Evolutionary conservation across 179 eudicot genomes (phyloP), one percentile per base, ranked within the genome.

Genomic region (Heliamphora pulchella): DNA sequence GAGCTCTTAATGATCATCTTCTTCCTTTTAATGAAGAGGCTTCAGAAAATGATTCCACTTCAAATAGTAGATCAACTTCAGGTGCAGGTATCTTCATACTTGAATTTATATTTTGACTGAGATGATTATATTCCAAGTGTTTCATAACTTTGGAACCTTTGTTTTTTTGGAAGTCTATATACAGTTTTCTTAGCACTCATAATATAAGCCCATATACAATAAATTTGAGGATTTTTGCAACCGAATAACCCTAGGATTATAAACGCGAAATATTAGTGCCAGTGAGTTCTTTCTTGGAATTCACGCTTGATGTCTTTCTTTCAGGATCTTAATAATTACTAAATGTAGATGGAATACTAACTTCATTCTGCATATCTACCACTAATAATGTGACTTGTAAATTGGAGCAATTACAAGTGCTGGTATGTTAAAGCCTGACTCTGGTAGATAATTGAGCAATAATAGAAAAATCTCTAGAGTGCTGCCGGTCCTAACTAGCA

Each of bases 1-100:
- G 90, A 51, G 90, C 87, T 57, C 86, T 91, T 77, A 80, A 86
- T 83, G 90, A 91, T 81, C 85, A 83, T 86, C 87, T 88, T 64
- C 83, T 88, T 80, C 89, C 91, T 81, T 51, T 62, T 15, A 82
- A 47, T 70, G 90, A 87, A 83, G 79, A 20, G 82, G 69, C 80
- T 46, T 78, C 80, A 44, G 80, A 85, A 76, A 83, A 75, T 78
- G 87, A 87, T 75, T 79, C 76, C 46, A 15, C 66, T 47, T 55
- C 13, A 59, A 79, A 63, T 64, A 81, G 80, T 80, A 86, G 82
- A 83, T 80, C 82, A 77, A 81, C 84, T 86, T 86, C 87, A 20
- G 89, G 91, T 71, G 90, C 90, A 73, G 91, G 91, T 88, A 86
- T 8, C 80, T 20, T 10, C 8, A 78, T 8, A 61, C 17, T n/a